phyloP scores from a whole-genome alignment of 1,139 yeast genomes.

The Debaryomyces nepalensis region DNA sequence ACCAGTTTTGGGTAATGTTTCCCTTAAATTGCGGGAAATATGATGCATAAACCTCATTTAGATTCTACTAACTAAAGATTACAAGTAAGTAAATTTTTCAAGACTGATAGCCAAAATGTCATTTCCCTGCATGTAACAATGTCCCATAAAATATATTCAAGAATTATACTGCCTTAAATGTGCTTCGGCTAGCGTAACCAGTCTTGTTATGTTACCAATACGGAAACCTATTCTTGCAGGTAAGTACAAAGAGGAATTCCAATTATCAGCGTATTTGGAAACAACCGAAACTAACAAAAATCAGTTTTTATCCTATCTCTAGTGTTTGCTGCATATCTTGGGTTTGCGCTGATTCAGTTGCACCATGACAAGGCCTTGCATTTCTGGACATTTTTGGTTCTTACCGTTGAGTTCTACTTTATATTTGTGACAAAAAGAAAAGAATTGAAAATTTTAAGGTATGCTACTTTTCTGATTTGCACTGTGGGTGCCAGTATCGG shows the following conservation, averaged over 20 bases:
- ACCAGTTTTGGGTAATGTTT: background rate
- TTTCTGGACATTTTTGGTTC: slow-evolving; percentile 50
- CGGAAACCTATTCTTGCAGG: slow-evolving; percentile 31
- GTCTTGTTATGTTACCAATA: slow-evolving; percentile 22
- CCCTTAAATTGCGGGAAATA: background rate
- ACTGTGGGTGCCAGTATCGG: slow-evolving; percentile 50
- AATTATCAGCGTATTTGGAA: background rate
- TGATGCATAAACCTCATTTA: background rate
- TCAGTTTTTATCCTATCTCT: slow-evolving; percentile 35
- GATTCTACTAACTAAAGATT: background rate
- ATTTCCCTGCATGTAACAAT: background rate
- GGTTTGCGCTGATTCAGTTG: slow-evolving; percentile 54
- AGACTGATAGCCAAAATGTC: background rate
- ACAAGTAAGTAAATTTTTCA: slow-evolving; percentile 1
- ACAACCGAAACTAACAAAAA: slow-evolving; percentile 12
- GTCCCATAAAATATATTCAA: background rate
- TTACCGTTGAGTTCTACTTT: slow-evolving; percentile 61
- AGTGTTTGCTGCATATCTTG: slow-evolving; percentile 47
- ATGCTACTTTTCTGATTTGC: slow-evolving; percentile 49
- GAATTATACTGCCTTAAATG: too few relatives aligned
- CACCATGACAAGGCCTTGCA: slow-evolving; percentile 60
- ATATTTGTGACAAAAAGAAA: slow-evolving; percentile 47
- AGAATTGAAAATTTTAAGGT: slow-evolving; percentile 41
- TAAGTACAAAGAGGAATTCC: slow-evolving; percentile 22
- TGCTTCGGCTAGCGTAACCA: too few relatives aligned